Base-by-base conservation (phyloP, 176 grass and related monocot species). In the Carex cristatella region DNA sequence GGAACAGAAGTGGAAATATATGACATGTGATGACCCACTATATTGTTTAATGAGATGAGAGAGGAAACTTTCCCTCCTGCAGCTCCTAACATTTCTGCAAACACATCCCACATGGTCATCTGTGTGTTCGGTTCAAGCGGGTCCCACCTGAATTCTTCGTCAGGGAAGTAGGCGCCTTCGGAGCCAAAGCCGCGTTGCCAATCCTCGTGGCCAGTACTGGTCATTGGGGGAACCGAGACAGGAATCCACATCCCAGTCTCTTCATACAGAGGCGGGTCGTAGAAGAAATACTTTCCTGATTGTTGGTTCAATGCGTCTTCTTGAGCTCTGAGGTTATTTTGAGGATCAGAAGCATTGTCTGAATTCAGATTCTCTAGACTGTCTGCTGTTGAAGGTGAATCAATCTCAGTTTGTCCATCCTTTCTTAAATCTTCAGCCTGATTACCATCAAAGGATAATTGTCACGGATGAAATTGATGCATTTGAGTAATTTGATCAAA, bases 21-120 rank as follows among this genome's bases (percentile, higher is more conserved):
- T 33, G 93, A 91, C 86, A 86, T 88, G 18, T 84, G 84, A 85
- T 80, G 71, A 58, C 79, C 91, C 44, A 75, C 53, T 30, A 92
- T 58, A 86, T 92, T 90, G 86, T 83, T 54, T 35, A 61, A 88
- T 53, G 93, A 89, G 14, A 86, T 42, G 60, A 90, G 11, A 23
- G 90, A 86, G 4, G 86, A 53, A 63, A 92, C 3, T 86, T 92
- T 98, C 18, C 90, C 84, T 81, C 62, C 90, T 23, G 86, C 91
- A n/a, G 88, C 86, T 71, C 88, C 80, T 85, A 86, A 63, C 89
- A 98, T 94, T 56, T 94, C 93, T 51, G 96, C 64, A 61, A 94
- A 69, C 69, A 98, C 88, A 83, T 98, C 89, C 96, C 93, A 94
- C 93, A 98, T 95, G 69, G 96, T 92, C 88, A 95, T 90, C 68